Evolutionary conservation across 768 basidiomycete genomes (phyloP), one percentile per base, ranked within the genome.

Genomic region (Sutorius australiensis): DNA sequence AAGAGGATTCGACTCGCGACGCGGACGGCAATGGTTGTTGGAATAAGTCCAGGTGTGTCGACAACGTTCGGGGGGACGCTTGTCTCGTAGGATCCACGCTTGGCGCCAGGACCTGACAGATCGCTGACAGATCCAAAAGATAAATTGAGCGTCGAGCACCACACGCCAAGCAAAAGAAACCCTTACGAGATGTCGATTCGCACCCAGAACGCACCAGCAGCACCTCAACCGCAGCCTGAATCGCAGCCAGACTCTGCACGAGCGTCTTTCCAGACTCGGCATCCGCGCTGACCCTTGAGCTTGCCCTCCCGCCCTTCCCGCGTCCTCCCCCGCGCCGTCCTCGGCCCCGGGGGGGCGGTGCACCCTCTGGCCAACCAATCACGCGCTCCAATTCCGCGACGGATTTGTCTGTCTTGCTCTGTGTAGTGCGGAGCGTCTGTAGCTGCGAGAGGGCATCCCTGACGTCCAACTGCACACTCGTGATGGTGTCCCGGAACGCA

Each of bases 181-280:
- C 61, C 63, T 30, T 39, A 65, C 63, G 33, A 12, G 39, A 36
- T 9, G 21, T 46, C 24, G 49, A 51, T 28, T 32, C 6, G 13
- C 34, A 27, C 17, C 46, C 21, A 24, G 50, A 46, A n/a, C 52
- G 62, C 19, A 48, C 39, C 24, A 68, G 57, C 3, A 68, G 19
- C n/a, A 50, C 38, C 5, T 59, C 56, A 17, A 68, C 42, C 13
- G 62, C 52, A 41, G 56, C 48, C 41, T 63, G 63, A 30, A 67
- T 63, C 31, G 55, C 41, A 46, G 54, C 54, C 30, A 64, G 33
- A 10, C 30, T 60, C 44, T 60, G 44, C 5, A 52, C 3, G 40
- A 64, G 48, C 11, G 59, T 54, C 36, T 40, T 47, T 11, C 47
- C 39, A 0, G 40, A 37, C 7, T 21, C 13, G 3, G 10, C 11